Conservation (phyloP, 768 basidiomycete genomes). For the Naganishia onofrii region DNA sequence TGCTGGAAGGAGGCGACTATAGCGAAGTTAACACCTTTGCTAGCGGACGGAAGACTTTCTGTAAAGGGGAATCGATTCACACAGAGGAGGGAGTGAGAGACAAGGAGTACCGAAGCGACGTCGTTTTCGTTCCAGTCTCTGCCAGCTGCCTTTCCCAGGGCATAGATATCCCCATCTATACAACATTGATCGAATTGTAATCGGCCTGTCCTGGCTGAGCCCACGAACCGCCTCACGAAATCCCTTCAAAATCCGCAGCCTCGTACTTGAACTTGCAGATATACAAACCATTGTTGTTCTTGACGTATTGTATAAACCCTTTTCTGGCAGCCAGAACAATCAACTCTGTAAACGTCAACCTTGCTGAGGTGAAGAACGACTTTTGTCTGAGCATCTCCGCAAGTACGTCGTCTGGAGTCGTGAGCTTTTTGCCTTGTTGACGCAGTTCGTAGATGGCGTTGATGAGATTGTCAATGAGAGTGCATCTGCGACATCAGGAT, state of each 20-base stretch:
- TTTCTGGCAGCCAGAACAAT: neutral
- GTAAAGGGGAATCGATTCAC: too few relatives aligned
- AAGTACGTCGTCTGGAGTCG: neutral
- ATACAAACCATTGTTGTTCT: neutral
- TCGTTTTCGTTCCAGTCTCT: too few relatives aligned
- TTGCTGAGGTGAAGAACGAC: neutral
- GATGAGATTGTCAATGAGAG: neutral
- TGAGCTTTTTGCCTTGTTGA: neutral
- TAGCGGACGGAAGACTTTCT: too few relatives aligned
- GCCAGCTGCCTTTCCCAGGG: too few relatives aligned
- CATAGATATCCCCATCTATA: too few relatives aligned
- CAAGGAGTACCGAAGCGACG: too few relatives aligned
- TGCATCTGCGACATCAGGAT: neutral
- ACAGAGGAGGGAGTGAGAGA: too few relatives aligned
- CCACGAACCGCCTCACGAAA: too few relatives aligned
- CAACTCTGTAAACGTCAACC: neutral
- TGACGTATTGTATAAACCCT: neutral
- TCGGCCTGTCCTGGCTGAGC: too few relatives aligned
- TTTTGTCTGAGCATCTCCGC: neutral
- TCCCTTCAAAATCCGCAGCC: neutral
- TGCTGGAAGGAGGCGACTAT: too few relatives aligned
- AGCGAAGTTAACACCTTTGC: too few relatives aligned
- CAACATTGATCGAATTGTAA: too few relatives aligned
- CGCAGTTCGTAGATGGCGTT: neutral
- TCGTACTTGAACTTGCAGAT: neutral